Base-by-base conservation (phyloP, 768 basidiomycete genomes). In the Pisolithus orientalis region DNA sequence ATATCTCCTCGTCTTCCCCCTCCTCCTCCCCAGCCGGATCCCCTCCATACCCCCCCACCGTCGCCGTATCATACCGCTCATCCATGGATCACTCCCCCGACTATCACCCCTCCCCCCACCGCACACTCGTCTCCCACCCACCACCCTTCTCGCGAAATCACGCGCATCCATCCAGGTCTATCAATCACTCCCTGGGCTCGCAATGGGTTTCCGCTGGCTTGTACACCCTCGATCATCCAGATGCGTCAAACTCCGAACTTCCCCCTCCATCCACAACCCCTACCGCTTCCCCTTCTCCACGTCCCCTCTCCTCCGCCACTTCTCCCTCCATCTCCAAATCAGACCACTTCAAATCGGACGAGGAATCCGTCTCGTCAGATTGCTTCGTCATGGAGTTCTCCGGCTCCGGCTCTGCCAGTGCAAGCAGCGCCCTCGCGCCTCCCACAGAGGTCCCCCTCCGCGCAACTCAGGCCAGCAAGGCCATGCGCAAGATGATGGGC, bases 401-500 rank as follows among this genome's bases (percentile, higher is more conserved):
- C 6, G 51, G 65, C 9, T 32, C 61, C 13, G 56, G 63, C 24
- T 57, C 59, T 58, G 54, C 69, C 51, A 57, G 77, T 70, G 57
- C 66, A 0, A 70, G 68, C 28, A 59, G 59, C 53, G 65, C 72
- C 0, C 69, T 77, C 47, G 78, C 77, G 0, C 80, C 80, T 0
- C 82, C 80, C 2, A 80, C 78, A 32, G 80, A 82, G 61, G 86
- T 87, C 1, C 86, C 87, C 7, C 75, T 87, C 13, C 84, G 87
- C 44, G 87, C 87, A 7, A 88, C 85, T 0, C 83, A 87, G 60
- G 87, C 86, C 1, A 75, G 78, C 55, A 75, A 78, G 44, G 75
- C 78, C 42, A 88, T 88, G 87, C 79, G 83, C 50, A 70, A 72
- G 45, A 82, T 88, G 81, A 90, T 90, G 87, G 79, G 80, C 40